These are phyloP conservation scores for Elsinoe necatrix DNA, from an alignment of 2,329 filamentous ascomycete species.

Conservation along the genomic window DNA sequence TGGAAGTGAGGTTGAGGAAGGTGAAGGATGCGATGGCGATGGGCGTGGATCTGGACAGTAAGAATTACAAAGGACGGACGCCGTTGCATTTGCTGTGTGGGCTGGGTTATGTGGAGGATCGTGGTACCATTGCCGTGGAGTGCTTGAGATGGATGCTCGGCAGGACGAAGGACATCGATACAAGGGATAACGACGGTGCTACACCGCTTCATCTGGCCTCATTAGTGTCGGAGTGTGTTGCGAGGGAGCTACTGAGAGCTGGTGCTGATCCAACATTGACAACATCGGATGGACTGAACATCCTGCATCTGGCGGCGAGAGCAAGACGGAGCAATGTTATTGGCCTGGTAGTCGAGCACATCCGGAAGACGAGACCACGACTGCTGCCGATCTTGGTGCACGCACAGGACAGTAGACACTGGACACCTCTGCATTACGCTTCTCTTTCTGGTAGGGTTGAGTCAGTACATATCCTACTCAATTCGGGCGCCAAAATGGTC, in stretches of 20 bases:
- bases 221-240: neutral
- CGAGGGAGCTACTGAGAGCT: neutral
- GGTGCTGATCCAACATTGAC: neutral
- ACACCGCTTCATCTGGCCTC: neutral
- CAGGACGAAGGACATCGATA: neutral
- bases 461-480: neutral
- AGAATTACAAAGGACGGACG: neutral
- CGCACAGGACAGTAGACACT: neutral
- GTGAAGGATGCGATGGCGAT: neutral
- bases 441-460: neutral
- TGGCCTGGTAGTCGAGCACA: neutral
- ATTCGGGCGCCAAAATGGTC: neutral
- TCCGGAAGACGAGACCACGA: neutral
- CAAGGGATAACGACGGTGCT: neutral
- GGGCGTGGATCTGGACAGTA: neutral
- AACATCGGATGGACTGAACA: neutral
- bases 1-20: neutral
- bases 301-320: neutral
- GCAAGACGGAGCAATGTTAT: neutral
- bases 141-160: neutral
- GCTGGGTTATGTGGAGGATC: neutral
- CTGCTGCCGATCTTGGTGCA: neutral
- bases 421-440: conserved; percentile 2
- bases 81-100: neutral
- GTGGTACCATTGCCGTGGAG: neutral